Base-by-base conservation (phyloP, 306 rosid species). In the Lathyrus sativus region DNA sequence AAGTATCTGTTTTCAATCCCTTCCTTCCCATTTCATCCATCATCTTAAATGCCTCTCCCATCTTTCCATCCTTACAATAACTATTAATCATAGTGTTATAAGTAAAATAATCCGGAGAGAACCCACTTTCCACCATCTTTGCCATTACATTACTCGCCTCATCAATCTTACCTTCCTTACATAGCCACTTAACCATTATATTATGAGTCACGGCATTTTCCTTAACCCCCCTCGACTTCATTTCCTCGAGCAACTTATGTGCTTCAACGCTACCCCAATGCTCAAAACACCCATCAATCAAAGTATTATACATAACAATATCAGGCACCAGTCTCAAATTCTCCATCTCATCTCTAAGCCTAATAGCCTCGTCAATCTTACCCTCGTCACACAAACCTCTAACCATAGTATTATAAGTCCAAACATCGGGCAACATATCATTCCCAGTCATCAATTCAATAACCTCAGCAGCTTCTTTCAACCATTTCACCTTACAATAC, bases 251-350 rank as follows among this genome's bases (percentile, higher is more conserved):
- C 62, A 92, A 79, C 79, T 33, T 45, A 63, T 76, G 72, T 4
- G 90, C 96, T 70, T 74, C 86, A 1, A 13, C 62, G 14, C 77
- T 70, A 8, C 74, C 82, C 19, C 71, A 71, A 76, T 76, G 68
- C 62, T 72, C 65, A 54, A 88, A 90, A 76, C 81, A 82, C 71
- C 86, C 91, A 70, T 92, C 82, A 55, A 92, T 74, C 88, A 92
- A 74, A 8, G 96, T 92, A 78, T 92, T 92, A 80, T 88, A 92
- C 0, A 96, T 92, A 70, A 92, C 88, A 77, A 75, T 85, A 80
- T 92, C 96, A 0, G 93, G 93, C 29, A 71, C 35, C 71, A 86
- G 41, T 55, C 79, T 86, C 76, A 85, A 79, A 54, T 39, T 78
- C 75, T 76, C 91, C 98, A 92, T 92, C 76, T 86, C 84, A 58